Conservation (phyloP, 768 basidiomycete species). For the Trametopsis cervina region DNA sequence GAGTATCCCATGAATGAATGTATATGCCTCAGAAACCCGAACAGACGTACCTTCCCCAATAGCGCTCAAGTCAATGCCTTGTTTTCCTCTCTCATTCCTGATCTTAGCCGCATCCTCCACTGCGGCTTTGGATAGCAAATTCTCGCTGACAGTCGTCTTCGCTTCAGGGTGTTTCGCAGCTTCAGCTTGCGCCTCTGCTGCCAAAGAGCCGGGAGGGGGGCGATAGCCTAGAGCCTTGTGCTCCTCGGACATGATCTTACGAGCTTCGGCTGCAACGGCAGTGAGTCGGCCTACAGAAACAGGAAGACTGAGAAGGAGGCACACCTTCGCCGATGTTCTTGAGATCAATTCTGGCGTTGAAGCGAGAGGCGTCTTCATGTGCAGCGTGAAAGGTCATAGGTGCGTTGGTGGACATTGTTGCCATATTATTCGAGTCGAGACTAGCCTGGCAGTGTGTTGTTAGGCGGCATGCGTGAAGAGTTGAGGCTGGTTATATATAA, state of each 20-base stretch:
- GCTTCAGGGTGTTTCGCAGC: constrained; percentile 22
- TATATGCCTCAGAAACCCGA: not conserved
- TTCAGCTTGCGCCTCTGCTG: constrained; percentile 19
- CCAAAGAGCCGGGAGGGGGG: constrained; percentile 29
- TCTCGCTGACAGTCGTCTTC: constrained; percentile 5
- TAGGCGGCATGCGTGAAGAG: no score
- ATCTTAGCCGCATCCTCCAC: constrained; percentile 17
- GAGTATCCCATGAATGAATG: not conserved
- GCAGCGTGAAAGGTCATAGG: not conserved
- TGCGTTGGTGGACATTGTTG: constrained; percentile 10
- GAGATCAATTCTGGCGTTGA: constrained; percentile 7
- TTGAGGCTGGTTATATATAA: no score
- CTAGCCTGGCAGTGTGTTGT: no score
- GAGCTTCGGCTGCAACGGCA: constrained; percentile 8
- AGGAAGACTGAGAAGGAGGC: not conserved
- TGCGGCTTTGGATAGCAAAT: constrained; percentile 13
- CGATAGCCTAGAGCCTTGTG: constrained; percentile 31
- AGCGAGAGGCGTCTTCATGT: constrained; percentile 5
- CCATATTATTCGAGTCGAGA: no score
- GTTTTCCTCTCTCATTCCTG: constrained; percentile 9
- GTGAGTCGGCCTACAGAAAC: not conserved
- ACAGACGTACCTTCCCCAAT: constrained; percentile 15
- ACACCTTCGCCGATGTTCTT: constrained; percentile 22
- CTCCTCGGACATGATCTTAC: constrained; percentile 28
- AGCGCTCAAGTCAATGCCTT: constrained; percentile 12